phyloP scores from a whole-genome alignment of 2,329 filamentous ascomycete genomes.

The Neoarthrinium moseri region DNA sequence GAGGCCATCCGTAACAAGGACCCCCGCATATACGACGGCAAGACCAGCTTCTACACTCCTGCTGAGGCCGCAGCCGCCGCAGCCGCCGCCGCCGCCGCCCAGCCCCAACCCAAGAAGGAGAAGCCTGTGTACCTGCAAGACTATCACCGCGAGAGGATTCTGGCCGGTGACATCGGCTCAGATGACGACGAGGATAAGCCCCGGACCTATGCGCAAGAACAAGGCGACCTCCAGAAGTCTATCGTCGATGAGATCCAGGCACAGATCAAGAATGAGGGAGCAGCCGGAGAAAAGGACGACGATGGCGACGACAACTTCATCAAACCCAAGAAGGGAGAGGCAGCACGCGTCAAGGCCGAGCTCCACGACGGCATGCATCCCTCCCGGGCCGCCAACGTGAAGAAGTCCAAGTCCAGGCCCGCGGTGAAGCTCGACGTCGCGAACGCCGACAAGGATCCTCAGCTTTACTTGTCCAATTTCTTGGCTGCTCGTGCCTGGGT shows the following conservation, averaged over 20 bases:
- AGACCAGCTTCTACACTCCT: slow-evolving; percentile 73
- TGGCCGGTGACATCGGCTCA: slow-evolving; percentile 66
- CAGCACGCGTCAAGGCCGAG: slow-evolving; percentile 19
- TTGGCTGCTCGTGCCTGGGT: slow-evolving; percentile 91
- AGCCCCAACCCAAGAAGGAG: slow-evolving; percentile 59
- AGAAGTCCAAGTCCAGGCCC: slow-evolving; percentile 41
- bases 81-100: slow-evolving; percentile 24
- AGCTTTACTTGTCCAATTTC: slow-evolving; percentile 93
- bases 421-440: slow-evolving; percentile 56
- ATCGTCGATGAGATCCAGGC: slow-evolving; percentile 81
- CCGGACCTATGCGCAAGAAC: slow-evolving; percentile 83
- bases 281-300: slow-evolving; percentile 34
- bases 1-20: slow-evolving; percentile 88
- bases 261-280: slow-evolving; percentile 44
- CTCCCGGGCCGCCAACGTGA: slow-evolving; percentile 47
- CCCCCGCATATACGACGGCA: slow-evolving; percentile 82
- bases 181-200: slow-evolving; percentile 57
- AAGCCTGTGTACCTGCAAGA: slow-evolving; percentile 85
- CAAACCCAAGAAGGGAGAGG: slow-evolving; percentile 59
- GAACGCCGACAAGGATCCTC: slow-evolving; percentile 82
- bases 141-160: slow-evolving; percentile 88
- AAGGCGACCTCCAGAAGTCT: slow-evolving; percentile 75
- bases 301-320: slow-evolving; percentile 71
- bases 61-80: slow-evolving; percentile 45
- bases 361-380: slow-evolving; percentile 51